A percentile compares a stretch with the other conserved stretches of the same genome.
Evolutionary conservation across 2,329 filamentous ascomycete species (phyloP).

Genomic region (Colletotrichum sansevieriae): DNA sequence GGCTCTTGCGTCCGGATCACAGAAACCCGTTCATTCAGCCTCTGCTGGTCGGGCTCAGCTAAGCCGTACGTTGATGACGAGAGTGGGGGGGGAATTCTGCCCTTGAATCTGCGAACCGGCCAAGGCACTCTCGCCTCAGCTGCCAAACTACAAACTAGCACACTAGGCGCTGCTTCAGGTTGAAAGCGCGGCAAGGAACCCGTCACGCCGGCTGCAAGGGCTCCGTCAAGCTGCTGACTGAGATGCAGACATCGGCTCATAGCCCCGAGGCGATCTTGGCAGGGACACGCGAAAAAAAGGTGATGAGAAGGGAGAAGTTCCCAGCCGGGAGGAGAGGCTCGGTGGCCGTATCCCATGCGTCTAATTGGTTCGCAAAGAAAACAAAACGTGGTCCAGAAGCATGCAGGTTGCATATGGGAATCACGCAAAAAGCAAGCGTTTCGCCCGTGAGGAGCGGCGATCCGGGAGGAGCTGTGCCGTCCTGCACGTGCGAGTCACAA

Average conservation of each 20-base stretch:
- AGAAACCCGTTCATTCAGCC: slow-evolving; percentile 24
- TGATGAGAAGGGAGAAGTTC: slow-evolving; percentile 23
- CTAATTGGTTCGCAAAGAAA: slow-evolving; percentile 32
- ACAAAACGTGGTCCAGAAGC: slow-evolving; percentile 21
- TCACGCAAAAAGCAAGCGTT: slow-evolving; percentile 32
- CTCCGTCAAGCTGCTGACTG: slow-evolving; percentile 24
- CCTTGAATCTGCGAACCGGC: slow-evolving; percentile 10
- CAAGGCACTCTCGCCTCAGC: slow-evolving; percentile 5
- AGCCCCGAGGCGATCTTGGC: slow-evolving; percentile 23
- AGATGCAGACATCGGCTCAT: slow-evolving; percentile 33
- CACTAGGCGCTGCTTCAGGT: slow-evolving; percentile 28
- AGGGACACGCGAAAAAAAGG: slow-evolving; percentile 19
- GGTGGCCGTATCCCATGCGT: not conserved
- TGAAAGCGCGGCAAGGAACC: slow-evolving; percentile 38
- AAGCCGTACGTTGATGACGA: slow-evolving; percentile 1
- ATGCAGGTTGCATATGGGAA: slow-evolving; percentile 19
- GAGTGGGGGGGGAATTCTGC: slow-evolving; percentile 1
- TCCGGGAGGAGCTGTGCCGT: not conserved
- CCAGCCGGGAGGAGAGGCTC: slow-evolving; percentile 16
- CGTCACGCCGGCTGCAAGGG: slow-evolving; percentile 35
- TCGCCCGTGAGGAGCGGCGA: not conserved
- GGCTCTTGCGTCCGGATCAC: slow-evolving; percentile 11
- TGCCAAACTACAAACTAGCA: slow-evolving; percentile 10
- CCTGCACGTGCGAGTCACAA: slow-evolving; percentile 36
- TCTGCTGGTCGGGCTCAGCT: slow-evolving; percentile 2